Evolutionary conservation across 345 rosid species (phyloP), one percentile per base, ranked within the genome.

Genomic region (Eucalyptus pauciflora): DNA sequence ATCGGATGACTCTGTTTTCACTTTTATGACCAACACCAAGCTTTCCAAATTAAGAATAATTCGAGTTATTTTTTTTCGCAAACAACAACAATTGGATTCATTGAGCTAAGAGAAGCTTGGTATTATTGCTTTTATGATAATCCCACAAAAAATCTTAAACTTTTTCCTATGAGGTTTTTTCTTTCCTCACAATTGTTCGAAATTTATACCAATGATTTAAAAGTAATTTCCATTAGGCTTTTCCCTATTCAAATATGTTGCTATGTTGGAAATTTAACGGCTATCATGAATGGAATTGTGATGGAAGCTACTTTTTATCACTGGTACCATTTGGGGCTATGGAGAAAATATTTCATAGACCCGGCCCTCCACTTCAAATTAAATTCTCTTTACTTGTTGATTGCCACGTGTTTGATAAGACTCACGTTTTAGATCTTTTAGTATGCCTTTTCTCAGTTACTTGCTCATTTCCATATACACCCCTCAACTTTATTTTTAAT

Each of bases 401-500:
- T 52, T 52, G 17, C 17, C 0, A 52, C 0, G 7, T 7, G 1
- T 52, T 0, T 52, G 4, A 52, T 52, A 18, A 18, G 56, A 52
- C 24, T 52, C 24, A 1, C 22, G 2, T 52, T 18, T 52, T 52
- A 52, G 56, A 52, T 52, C 2, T 52, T 18, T 52, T 52, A 18
- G 1, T 7, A 52, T 52, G 56, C 10, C 56, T 24, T 52, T 52
- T 18, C 1, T 7, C 10, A 3, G 0, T 52, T 52, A 52, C 24
- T 52, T 52, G 56, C 4, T 52, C 56, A 52, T 52, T 52, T 52
- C 2, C 56, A 52, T 18, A 18, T 3, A 52, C 56, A 52, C 24
- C 4, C 2, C 24, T 52, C 56, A 1, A 52, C 56, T 52, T 52
- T 0, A 18, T 17, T 6, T 50, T 50, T 50, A 50, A 50, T 5